Evolutionary conservation across 2,329 filamentous ascomycete genomes (phyloP).

Genomic region (Rosellinia necatrix): DNA sequence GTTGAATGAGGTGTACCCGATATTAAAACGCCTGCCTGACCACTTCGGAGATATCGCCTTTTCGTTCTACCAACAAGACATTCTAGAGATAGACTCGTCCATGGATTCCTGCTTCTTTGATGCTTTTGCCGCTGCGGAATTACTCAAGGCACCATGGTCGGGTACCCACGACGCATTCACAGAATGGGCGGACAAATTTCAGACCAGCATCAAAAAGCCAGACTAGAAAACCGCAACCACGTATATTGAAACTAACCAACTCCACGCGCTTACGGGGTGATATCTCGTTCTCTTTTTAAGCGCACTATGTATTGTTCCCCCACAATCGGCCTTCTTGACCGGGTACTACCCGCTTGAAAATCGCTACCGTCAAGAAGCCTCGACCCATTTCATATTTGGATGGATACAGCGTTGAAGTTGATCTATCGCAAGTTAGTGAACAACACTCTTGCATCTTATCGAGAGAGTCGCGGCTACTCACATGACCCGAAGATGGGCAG

Average conservation of each 20-base stretch:
- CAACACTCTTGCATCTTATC: not conserved
- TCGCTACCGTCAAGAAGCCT: not conserved
- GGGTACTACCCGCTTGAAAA: not conserved
- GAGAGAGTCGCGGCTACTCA: constrained; percentile 25
- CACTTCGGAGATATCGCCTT: constrained; percentile 71
- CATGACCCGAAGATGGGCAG: constrained; percentile 38
- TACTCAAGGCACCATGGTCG: constrained; percentile 65
- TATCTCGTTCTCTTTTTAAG: not conserved
- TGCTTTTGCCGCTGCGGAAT: constrained; percentile 59
- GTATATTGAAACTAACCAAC: not conserved
- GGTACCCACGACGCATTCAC: constrained; percentile 76
- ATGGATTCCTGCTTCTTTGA: constrained; percentile 65
- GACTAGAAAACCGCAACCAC: constrained; percentile 27
- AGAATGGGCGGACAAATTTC: constrained; percentile 69
- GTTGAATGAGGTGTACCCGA: constrained; percentile 60
- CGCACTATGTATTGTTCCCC: not conserved
- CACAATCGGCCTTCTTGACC: not conserved
- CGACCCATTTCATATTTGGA: constrained; percentile 36
- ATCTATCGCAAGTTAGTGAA: constrained; percentile 32
- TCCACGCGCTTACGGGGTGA: not conserved
- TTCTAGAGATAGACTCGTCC: constrained; percentile 58
- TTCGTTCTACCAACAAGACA: constrained; percentile 73
- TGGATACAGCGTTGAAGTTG: constrained; percentile 44
- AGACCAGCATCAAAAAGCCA: constrained; percentile 55
- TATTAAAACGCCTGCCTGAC: constrained; percentile 66